These are phyloP conservation scores for Neofusicoccum sp. DNA, from an alignment of 2,329 filamentous ascomycete species.

Conservation along the genomic window DNA sequence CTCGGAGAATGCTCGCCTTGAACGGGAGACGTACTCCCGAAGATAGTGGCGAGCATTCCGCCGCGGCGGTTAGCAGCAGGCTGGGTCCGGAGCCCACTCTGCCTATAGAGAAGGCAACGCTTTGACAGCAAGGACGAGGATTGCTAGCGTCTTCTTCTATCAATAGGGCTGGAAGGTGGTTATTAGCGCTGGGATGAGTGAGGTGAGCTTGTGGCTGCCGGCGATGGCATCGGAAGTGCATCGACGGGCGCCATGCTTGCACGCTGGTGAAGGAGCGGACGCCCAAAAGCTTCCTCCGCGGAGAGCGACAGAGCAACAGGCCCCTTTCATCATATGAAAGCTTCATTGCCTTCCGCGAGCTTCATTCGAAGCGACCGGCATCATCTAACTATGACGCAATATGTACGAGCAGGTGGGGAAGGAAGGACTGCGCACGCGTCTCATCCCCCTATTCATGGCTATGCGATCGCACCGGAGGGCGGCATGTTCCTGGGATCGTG, in stretches of 20 bases:
- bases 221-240: not conserved
- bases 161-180: not conserved
- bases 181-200: not conserved
- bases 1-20: not conserved
- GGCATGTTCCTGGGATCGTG: constrained; percentile 3
- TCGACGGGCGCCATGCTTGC: not conserved
- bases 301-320: not conserved
- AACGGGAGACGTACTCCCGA: not conserved
- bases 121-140: not conserved
- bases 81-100: constrained; percentile 7
- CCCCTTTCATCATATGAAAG: not conserved
- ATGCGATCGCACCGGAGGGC: constrained; percentile 3
- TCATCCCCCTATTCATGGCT: not conserved
- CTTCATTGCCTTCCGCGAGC: not conserved
- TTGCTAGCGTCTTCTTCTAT: too few relatives aligned
- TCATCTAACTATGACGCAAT: constrained; percentile 7
- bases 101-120: not conserved
- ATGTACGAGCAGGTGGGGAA: not conserved
- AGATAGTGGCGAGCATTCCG: not conserved
- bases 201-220: not conserved
- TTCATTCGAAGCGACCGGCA: not conserved
- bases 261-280: not conserved
- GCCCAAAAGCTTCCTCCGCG: not conserved
- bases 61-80: not conserved
- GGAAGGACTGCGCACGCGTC: not conserved